Evolutionary conservation across 129 eudicot genomes (phyloP).

Genomic region (Tanacetum coccineum): DNA sequence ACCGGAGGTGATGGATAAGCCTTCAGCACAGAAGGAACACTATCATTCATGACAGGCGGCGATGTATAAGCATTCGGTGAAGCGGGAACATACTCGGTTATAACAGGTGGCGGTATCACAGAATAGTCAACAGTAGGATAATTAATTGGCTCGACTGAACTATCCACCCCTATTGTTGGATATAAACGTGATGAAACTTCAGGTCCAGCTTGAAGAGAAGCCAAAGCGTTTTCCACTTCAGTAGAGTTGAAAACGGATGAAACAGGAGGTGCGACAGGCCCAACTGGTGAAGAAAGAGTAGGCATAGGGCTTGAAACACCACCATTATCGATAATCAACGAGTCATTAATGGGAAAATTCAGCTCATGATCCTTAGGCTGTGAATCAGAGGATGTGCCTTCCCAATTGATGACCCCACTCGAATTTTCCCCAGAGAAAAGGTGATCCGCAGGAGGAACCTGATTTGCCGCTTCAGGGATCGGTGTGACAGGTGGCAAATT

Average conservation of each 20-base stretch:
- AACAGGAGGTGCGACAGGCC: background rate
- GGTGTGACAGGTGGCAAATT: conserved; percentile 55
- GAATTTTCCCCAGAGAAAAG: conserved; percentile 24
- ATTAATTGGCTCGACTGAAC: conserved; percentile 20
- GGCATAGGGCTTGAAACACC: conserved; percentile 6
- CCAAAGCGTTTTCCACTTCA: conserved; percentile 18
- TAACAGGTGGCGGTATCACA: conserved; percentile 11
- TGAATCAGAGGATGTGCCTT: conserved; percentile 23
- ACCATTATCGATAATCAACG: conserved; percentile 40
- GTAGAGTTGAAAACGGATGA: conserved; percentile 7
- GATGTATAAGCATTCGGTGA: no score
- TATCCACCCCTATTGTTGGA: conserved; percentile 21
- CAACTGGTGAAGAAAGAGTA: conserved; percentile 10
- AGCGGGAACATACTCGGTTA: background rate
- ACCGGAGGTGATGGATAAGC: conserved; percentile 2
- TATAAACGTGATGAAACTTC: conserved; percentile 20
- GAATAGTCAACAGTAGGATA: conserved; percentile 46
- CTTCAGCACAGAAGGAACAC: background rate
- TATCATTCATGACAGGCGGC: conserved; percentile 6
- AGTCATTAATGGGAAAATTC: conserved; percentile 69
- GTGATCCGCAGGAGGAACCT: conserved; percentile 23
- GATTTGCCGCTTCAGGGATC: conserved; percentile 30
- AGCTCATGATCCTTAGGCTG: conserved; percentile 44
- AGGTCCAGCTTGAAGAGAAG: conserved; percentile 17
- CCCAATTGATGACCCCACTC: conserved; percentile 23